Conservation (phyloP, 2,329 filamentous ascomycete genomes). For the Conoideocrella luteorostrata region DNA sequence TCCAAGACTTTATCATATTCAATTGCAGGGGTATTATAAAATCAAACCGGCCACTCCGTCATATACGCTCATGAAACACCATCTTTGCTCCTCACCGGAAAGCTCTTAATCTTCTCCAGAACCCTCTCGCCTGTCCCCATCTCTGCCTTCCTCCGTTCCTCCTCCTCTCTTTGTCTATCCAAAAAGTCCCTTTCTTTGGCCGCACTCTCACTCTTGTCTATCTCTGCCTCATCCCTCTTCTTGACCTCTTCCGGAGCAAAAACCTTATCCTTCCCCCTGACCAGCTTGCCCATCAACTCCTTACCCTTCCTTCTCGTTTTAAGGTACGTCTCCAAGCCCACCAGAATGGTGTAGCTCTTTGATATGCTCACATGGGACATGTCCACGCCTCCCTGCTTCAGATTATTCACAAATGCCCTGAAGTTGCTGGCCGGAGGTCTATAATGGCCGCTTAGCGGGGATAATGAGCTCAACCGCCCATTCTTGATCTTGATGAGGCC, state of each 20-base stretch:
- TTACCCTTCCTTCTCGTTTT: constrained; percentile 62
- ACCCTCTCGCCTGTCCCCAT: constrained; percentile 22
- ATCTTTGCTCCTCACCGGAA: constrained; percentile 19
- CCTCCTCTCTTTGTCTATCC: constrained; percentile 28
- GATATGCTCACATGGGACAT: constrained; percentile 73
- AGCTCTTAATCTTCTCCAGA: constrained; percentile 34
- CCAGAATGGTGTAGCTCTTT: constrained; percentile 73
- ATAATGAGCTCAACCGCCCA: constrained; percentile 67
- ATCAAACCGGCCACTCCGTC: not conserved
- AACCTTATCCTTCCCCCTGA: constrained; percentile 51
- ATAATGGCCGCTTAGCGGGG: constrained; percentile 73
- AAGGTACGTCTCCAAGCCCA: constrained; percentile 75
- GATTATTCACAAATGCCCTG: constrained; percentile 66
- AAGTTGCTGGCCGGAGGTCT: constrained; percentile 79
- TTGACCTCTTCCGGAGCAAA: constrained; percentile 54
- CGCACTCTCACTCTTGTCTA: constrained; percentile 55
- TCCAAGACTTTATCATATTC: too few species aligned
- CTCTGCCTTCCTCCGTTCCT: constrained; percentile 32
- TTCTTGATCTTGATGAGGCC: constrained; percentile 81
- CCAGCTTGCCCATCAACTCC: constrained; percentile 40
- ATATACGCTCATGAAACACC: not conserved
- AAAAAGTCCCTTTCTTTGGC: constrained; percentile 41
- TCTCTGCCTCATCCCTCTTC: constrained; percentile 50
- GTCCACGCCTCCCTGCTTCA: constrained; percentile 70
- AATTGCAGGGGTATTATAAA: constrained; percentile 4